Conservation (phyloP, 2,329 filamentous ascomycete genomes). For the Calonectria fujianensis region DNA sequence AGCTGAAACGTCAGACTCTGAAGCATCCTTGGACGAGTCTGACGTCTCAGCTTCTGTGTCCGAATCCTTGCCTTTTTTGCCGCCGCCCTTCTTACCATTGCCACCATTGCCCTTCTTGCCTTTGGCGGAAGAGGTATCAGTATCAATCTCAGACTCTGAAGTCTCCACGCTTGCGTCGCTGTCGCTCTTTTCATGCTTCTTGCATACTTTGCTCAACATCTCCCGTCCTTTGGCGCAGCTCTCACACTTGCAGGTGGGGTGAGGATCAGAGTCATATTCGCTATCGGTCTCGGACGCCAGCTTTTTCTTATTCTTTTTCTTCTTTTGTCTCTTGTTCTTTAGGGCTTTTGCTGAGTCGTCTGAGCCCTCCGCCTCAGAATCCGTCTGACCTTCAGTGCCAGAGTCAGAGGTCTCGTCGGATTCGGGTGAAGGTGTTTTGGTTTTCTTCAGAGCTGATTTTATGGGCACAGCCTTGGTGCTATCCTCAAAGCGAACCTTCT, state of each 20-base stretch:
- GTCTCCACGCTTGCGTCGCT: conserved; percentile 37
- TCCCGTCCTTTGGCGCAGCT: conserved; percentile 51
- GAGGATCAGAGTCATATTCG: conserved; percentile 58
- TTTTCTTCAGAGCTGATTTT: conserved; percentile 54
- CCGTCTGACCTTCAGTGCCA: conserved; percentile 45
- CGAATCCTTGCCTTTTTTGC: conserved; percentile 48
- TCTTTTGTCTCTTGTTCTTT: conserved; percentile 49
- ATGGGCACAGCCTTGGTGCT: conserved; percentile 51
- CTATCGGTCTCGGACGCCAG: conserved; percentile 49
- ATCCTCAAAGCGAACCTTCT: conserved; percentile 67
- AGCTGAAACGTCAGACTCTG: conserved; percentile 46
- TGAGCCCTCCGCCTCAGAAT: conserved; percentile 47
- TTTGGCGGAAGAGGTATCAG: conserved; percentile 42
- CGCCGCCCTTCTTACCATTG: conserved; percentile 48
- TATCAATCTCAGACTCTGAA: conserved; percentile 51
- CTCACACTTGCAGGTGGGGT: conserved; percentile 57
- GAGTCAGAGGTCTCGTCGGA: conserved; percentile 52
- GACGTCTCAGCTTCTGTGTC: conserved; percentile 54
- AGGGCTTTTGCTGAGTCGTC: conserved; percentile 37
- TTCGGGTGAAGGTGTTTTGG: conserved; percentile 41
- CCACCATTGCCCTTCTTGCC: conserved; percentile 39
- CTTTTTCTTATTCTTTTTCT: conserved; percentile 34
- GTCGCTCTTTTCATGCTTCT: conserved; percentile 43
- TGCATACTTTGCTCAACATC: conserved; percentile 49
- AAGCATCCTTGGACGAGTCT: conserved; percentile 49